These are phyloP conservation scores for Saturnispora besseyi DNA, from an alignment of 805 yeast genomes.

Conservation along the genomic window DNA sequence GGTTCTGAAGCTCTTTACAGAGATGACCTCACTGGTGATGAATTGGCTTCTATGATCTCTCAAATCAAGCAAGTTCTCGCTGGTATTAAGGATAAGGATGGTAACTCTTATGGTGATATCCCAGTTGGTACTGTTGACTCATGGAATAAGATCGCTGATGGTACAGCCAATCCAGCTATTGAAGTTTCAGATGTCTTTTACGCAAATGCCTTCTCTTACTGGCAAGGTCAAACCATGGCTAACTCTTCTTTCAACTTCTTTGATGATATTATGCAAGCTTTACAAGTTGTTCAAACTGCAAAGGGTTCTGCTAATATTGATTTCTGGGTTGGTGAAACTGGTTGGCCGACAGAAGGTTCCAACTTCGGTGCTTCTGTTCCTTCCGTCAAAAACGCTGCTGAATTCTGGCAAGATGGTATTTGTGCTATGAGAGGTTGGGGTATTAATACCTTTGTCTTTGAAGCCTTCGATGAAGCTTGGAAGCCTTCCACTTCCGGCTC, in stretches of 20 bases:
- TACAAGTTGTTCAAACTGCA: constrained; percentile 74
- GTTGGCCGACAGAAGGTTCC: constrained; percentile 91
- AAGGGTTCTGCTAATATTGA: constrained; percentile 82
- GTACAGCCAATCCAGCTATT: constrained; percentile 59
- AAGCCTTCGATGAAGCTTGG: constrained; percentile 95
- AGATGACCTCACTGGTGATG: constrained; percentile 67
- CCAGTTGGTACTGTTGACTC: constrained; percentile 94
- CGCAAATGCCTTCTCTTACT: constrained; percentile 95
- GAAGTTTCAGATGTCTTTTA: constrained; percentile 75
- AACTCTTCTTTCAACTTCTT: constrained; percentile 88
- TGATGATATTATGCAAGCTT: constrained; percentile 96
- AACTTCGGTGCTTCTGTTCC: constrained; percentile 60
- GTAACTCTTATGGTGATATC: constrained; percentile 59
- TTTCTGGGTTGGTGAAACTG: constrained; percentile 97
- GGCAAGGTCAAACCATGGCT: constrained; percentile 89
- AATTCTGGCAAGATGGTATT: constrained; percentile 79
- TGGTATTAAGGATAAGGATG: constrained; percentile 67
- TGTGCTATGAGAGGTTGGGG: constrained; percentile 97
- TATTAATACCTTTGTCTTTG: constrained; percentile 82
- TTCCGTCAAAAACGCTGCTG: constrained; percentile 59
- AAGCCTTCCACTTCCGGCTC: constrained; percentile 87
- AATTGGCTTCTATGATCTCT: constrained; percentile 59
- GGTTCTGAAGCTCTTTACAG: constrained; percentile 97
- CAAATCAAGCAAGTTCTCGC: constrained; percentile 52
- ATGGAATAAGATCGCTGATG: constrained; percentile 88